Base-by-base conservation (phyloP, 345 rosid genomes). In the Moringa oleifera region DNA sequence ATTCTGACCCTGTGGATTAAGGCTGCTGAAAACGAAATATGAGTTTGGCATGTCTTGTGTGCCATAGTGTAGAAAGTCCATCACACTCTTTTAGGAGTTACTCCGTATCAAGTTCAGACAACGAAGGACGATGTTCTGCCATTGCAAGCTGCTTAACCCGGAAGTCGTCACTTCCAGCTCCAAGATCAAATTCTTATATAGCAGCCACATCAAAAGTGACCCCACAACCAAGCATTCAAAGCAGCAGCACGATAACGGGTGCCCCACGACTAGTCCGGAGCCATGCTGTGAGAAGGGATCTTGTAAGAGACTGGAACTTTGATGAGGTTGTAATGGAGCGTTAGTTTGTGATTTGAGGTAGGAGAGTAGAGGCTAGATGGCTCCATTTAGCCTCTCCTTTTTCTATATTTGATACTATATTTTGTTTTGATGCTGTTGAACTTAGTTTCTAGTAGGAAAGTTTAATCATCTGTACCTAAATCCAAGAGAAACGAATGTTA, bases 291-390 rank as follows among this genome's bases (percentile, higher is more conserved):
- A 81, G 90, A 67, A 85, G 98, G 77, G 98, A 93, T 77, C 55
- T 93, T 52, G 97, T 86, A 57, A 83, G 96, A 77, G 96, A 93
- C 82, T 93, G 98, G 98, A 90, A 93, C 75, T 93, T 93, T 13
- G 88, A 84, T 9, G 87, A 83, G 80, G 80, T 49, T 9, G 81
- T 58, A 36, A 61, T 79, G 67, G 82, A 77, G 71, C 80, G 75
- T 61, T 89, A 83, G 78, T 59, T 51, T 57, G 12, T 24, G 45
- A 36, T 23, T 20, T 49, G 58, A 25, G 51, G 53, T 51, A 33
- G 21, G 20, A 68, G 65, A 51, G 37, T 17, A 11, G 21, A 31
- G 20, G 57, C n/a, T n/a, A n/a, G n/a, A n/a, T n/a, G n/a, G 13
- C 21, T 59, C 59, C 25, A 31, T 20, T 56, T 25, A 49, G 9